Evolutionary conservation across 768 basidiomycete species (phyloP), one percentile per base, ranked within the genome.

Genomic region (Gloeostereum incarnatum): DNA sequence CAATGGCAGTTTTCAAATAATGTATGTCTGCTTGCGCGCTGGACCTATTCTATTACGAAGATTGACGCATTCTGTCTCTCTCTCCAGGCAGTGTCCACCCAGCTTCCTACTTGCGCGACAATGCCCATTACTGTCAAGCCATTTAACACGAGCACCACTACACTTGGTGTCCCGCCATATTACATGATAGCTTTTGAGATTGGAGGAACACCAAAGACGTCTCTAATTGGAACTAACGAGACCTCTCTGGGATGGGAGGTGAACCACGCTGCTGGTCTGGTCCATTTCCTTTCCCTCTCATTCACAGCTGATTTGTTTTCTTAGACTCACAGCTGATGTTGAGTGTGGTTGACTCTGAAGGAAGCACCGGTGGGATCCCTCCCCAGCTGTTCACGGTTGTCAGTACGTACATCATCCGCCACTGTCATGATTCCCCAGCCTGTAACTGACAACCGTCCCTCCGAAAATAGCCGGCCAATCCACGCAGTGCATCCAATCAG

Each of bases 301-400:
- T 26, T 32, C 17, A 20, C 14, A 20, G 27, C 17, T 26, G n/a
- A 0, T 34, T 38, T 18, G 22, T 29, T 26, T 31, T 41, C 23
- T 35, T 35, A 71, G 70, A 60, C 20, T 48, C 64, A 5, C 39
- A 49, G 23, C 38, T 70, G 22, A 34, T 68, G 39, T 45, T 69
- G 10, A 52, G 48, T 6, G 57, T 68, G 6, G 47, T 63, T 2
- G 64, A 70, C 45, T 50, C 62, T 1, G 40, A 52, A 5, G 60
- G 61, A 4, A 58, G 50, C n/a, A 54, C 61, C 1, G 61, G 60
- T 0, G 65, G 60, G 6, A 45, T 65, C 18, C 45, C 56, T 5
- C 48, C 54, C 2, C 21, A 39, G 3, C 32, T 54, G 20, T 61
- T 49, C 40, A 59, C 55, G 5, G 55, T 67, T 14, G 45, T 44